Percentiles rank a stretch among this genome's conserved stretches.
phyloP scores from a whole-genome alignment of 2,329 filamentous ascomycete genomes.

The Aspergillus flavus region DNA sequence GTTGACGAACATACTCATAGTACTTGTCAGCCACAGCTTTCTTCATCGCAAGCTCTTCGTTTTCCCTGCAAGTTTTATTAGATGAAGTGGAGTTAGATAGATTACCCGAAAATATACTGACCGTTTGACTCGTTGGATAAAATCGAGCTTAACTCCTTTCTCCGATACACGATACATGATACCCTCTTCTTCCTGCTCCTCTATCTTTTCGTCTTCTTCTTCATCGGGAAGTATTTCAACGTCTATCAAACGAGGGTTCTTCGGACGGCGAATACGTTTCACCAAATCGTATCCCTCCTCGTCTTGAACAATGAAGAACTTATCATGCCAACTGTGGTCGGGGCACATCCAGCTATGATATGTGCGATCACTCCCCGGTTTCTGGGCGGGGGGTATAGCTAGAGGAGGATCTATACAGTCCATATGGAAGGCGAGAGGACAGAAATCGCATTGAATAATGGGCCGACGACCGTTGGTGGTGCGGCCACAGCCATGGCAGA shows the following conservation, averaged over 20 bases:
- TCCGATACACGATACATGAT: slow-evolving; percentile 66
- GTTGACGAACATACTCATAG: slow-evolving; percentile 27
- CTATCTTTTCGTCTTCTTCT: slow-evolving; percentile 58
- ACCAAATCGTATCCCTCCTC: slow-evolving; percentile 53
- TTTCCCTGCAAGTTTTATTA: slow-evolving; percentile 24
- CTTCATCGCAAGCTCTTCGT: slow-evolving; percentile 22
- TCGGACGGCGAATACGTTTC: slow-evolving; percentile 38
- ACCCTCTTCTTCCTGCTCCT: slow-evolving; percentile 64
- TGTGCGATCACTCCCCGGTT: slow-evolving; percentile 52
- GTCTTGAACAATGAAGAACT: slow-evolving; percentile 53
- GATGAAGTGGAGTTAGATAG: not conserved
- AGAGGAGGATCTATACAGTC: slow-evolving; percentile 88
- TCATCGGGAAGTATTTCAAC: slow-evolving; percentile 63
- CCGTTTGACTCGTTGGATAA: slow-evolving; percentile 66
- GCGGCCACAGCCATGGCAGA: slow-evolving; percentile 76
- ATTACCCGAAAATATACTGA: slow-evolving; percentile 13
- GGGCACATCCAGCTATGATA: slow-evolving; percentile 84
- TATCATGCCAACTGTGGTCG: slow-evolving; percentile 77
- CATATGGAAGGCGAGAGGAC: slow-evolving; percentile 82
- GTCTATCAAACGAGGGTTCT: slow-evolving; percentile 64
- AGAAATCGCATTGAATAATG: slow-evolving; percentile 86
- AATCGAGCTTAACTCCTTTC: slow-evolving; percentile 68
- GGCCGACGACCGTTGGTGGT: slow-evolving; percentile 65
- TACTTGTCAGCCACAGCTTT: slow-evolving; percentile 25
- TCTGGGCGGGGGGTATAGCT: slow-evolving; percentile 70